Evolutionary conservation across 73 alveolate species (phyloP).

Genomic region (Symbiodinium natans): DNA sequence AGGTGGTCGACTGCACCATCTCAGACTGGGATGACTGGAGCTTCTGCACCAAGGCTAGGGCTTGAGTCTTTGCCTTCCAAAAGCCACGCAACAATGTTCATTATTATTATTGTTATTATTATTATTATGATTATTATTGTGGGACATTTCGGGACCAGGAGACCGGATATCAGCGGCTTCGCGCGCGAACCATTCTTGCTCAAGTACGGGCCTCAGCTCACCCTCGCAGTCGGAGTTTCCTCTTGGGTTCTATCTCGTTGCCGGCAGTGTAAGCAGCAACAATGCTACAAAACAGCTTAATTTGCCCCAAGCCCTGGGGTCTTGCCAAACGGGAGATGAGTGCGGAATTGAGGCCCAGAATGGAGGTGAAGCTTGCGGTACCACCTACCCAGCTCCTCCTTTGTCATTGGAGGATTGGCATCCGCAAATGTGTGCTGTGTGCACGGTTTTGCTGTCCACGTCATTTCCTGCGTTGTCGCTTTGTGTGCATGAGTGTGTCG

Average conservation of each 20-base stretch:
- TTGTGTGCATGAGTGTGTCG: not conserved
- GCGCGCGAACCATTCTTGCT: constrained; percentile 57
- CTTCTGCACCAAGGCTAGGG: constrained; percentile 40
- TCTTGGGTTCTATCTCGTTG: no score
- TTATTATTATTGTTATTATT: no score
- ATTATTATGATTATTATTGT: no score
- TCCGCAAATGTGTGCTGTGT: not conserved
- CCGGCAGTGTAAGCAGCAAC: not conserved
- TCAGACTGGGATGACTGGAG: constrained; percentile 82
- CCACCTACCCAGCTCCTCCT: constrained; percentile 48
- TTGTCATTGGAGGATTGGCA: constrained; percentile 40
- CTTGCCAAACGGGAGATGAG: not conserved
- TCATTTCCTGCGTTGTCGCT: not conserved
- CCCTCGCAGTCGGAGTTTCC: no score
- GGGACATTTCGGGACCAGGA: not conserved
- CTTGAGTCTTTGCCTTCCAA: no score
- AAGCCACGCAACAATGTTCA: no score
- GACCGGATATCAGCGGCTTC: constrained; percentile 21
- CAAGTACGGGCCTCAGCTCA: not conserved
- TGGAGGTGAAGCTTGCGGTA: constrained; percentile 75
- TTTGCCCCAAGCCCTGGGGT: not conserved
- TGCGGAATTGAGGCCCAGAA: constrained; percentile 8
- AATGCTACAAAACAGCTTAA: not conserved
- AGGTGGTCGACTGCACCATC: constrained; percentile 75
- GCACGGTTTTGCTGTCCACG: no score